These are phyloP conservation scores for Phytophthora fragariaefolia DNA, from an alignment of 352 stramenopile genomes.

Conservation along the genomic window DNA sequence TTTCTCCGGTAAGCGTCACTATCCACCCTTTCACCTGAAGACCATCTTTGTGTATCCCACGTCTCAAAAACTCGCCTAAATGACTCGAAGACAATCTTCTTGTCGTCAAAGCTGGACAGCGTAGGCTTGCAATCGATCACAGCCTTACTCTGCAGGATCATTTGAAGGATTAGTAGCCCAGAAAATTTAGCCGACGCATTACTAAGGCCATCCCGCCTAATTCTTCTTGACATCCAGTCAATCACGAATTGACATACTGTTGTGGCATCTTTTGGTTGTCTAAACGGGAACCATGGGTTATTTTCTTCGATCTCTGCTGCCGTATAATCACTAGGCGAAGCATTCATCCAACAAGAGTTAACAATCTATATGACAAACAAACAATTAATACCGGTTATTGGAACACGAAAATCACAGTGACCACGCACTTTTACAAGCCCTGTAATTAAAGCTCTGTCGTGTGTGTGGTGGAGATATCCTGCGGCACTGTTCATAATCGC, in stretches of 20 bases:
- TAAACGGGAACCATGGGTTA: conserved; percentile 57
- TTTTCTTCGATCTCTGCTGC: conserved; percentile 11
- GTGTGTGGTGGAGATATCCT: conserved; percentile 24
- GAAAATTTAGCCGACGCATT: neutral
- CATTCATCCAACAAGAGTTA: conserved; percentile 16
- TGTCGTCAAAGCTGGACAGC: neutral
- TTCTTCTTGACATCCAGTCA: conserved; percentile 24
- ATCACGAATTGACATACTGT: conserved; percentile 32
- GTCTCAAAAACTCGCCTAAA: conserved; percentile 20
- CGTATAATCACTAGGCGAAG: neutral
- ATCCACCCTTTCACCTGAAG: neutral
- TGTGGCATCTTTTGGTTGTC: conserved; percentile 21
- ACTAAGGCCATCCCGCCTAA: neutral
- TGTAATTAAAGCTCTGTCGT: conserved; percentile 6
- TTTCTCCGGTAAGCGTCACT: neutral
- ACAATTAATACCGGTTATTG: neutral
- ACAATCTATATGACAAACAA: conserved; percentile 14
- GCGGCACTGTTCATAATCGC: conserved; percentile 22
- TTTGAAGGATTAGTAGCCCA: conserved; percentile 17
- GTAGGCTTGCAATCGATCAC: neutral
- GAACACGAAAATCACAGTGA: neutral
- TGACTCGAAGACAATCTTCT: conserved; percentile 14
- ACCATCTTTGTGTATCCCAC: neutral
- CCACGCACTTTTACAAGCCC: conserved; percentile 23
- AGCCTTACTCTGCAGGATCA: conserved; percentile 21